Evolutionary conservation across 768 basidiomycete genomes (phyloP).

Genomic region (Boletus subcaerulescens): DNA sequence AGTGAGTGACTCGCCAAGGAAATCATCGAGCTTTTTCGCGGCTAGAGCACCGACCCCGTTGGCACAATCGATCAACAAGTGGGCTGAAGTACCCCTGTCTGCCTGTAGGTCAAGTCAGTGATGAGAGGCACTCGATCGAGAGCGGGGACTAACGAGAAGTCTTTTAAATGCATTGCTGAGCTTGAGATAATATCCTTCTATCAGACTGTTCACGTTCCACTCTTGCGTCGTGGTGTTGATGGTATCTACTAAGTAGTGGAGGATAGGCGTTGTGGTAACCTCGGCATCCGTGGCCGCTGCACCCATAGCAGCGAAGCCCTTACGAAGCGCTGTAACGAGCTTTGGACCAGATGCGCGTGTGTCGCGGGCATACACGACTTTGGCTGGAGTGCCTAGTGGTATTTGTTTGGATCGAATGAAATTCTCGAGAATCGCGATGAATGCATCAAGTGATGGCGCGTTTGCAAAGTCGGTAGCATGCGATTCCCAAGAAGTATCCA

Average conservation of each 20-base stretch:
- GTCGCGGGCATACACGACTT: constrained; percentile 89
- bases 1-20: constrained; percentile 58
- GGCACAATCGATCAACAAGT: constrained; percentile 92
- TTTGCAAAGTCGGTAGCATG: constrained; percentile 89
- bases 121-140: neutral
- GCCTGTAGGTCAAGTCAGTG: constrained; percentile 38
- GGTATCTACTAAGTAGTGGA: constrained; percentile 91
- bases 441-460: constrained; percentile 68
- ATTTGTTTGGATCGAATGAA: constrained; percentile 68
- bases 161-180: constrained; percentile 80
- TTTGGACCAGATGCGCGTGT: constrained; percentile 84
- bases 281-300: constrained; percentile 73
- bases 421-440: constrained; percentile 59
- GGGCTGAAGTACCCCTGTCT: constrained; percentile 51
- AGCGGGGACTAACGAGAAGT: constrained; percentile 63
- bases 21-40: constrained; percentile 55
- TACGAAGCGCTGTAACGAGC: constrained; percentile 74
- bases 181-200: constrained; percentile 82
- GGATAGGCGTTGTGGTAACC: constrained; percentile 88
- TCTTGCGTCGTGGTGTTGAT: constrained; percentile 84
- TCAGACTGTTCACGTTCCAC: constrained; percentile 75
- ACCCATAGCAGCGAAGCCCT: constrained; percentile 75
- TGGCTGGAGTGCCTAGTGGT: constrained; percentile 72
- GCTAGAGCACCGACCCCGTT: constrained; percentile 91
- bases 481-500: constrained; percentile 87